Conservation (phyloP, 2,329 filamentous ascomycete genomes). For the Microdochium trichocladiopsis region DNA sequence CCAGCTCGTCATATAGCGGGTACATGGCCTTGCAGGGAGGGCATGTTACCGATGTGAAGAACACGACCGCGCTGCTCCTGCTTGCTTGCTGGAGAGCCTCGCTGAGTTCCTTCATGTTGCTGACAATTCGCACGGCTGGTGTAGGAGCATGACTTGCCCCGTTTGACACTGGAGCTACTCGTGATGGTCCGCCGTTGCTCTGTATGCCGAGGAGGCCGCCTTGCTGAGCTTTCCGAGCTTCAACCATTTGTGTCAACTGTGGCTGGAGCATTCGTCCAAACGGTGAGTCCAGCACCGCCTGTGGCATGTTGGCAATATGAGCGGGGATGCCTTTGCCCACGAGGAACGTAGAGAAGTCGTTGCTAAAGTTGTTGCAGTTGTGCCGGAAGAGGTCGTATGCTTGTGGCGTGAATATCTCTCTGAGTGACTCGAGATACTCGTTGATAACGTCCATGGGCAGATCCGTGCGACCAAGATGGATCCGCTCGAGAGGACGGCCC, state of each 20-base stretch:
- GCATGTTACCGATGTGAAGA: slow-evolving; percentile 88
- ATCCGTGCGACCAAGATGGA: slow-evolving; percentile 69
- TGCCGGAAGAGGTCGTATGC: slow-evolving; percentile 85
- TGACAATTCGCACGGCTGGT: slow-evolving; percentile 52
- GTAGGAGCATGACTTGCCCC: slow-evolving; percentile 21
- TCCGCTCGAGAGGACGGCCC: slow-evolving; percentile 70
- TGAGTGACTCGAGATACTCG: slow-evolving; percentile 81
- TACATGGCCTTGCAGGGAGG: slow-evolving; percentile 79
- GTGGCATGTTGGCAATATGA: slow-evolving; percentile 78
- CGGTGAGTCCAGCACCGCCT: slow-evolving; percentile 77
- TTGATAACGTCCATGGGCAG: slow-evolving; percentile 75
- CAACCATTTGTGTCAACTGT: slow-evolving; percentile 48
- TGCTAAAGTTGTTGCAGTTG: slow-evolving; percentile 97
- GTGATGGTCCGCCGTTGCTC: slow-evolving; percentile 11
- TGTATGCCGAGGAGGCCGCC: slow-evolving; percentile 48
- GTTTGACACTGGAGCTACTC: slow-evolving; percentile 9
- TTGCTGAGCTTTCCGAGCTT: slow-evolving; percentile 37
- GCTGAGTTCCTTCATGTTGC: slow-evolving; percentile 52
- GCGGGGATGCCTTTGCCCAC: slow-evolving; percentile 82
- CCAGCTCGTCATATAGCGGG: slow-evolving; percentile 73
- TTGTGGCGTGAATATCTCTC: slow-evolving; percentile 75
- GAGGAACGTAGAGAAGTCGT: slow-evolving; percentile 85
- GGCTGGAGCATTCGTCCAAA: slow-evolving; percentile 84
- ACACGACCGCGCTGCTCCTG: slow-evolving; percentile 69
- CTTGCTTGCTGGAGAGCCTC: slow-evolving; percentile 50